These are phyloP conservation scores for Boletus vinaceobasis DNA, from an alignment of 768 basidiomycete genomes.

Conservation along the genomic window DNA sequence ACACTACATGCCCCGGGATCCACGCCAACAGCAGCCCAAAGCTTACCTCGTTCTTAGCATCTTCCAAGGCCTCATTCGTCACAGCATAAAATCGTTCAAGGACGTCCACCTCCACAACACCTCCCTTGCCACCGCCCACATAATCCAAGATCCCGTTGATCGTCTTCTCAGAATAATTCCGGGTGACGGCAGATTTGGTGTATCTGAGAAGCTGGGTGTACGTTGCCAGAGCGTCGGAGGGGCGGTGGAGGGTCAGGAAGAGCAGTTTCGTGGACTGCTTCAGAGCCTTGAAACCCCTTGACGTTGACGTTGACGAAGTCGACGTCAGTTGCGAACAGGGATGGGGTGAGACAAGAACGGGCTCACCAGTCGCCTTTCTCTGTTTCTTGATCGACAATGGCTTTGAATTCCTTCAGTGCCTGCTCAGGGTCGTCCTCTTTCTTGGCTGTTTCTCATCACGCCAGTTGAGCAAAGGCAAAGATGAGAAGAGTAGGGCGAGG, in stretches of 20 bases:
- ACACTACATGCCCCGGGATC: not conserved
- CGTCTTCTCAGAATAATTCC: constrained; percentile 96
- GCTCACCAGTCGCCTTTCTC: constrained; percentile 91
- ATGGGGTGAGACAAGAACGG: not conserved
- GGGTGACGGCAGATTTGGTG: constrained; percentile 92
- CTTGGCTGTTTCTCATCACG: constrained; percentile 51
- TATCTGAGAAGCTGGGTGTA: constrained; percentile 87
- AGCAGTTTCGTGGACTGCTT: constrained; percentile 97
- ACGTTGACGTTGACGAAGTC: not conserved
- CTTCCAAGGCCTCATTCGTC: constrained; percentile 84
- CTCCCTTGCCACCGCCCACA: constrained; percentile 86
- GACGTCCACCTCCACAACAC: constrained; percentile 74
- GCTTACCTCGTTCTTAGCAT: constrained; percentile 92
- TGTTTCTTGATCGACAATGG: constrained; percentile 87
- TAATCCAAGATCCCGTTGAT: constrained; percentile 99
- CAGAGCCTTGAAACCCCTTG: constrained; percentile 97
- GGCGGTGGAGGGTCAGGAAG: constrained; percentile 74
- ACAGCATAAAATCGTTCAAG: constrained; percentile 95
- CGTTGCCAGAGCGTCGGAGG: constrained; percentile 79
- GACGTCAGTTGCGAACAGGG: not conserved
- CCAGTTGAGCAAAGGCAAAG: not conserved
- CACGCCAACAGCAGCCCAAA: not conserved
- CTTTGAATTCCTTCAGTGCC: constrained; percentile 84
- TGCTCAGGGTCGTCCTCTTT: constrained; percentile 94
- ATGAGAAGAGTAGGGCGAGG: not conserved